Percentiles rank a stretch among this genome's conserved stretches.
phyloP scores from a whole-genome alignment of 192 early-diverging fungal genomes.

The Paraglomus brasilianum region DNA sequence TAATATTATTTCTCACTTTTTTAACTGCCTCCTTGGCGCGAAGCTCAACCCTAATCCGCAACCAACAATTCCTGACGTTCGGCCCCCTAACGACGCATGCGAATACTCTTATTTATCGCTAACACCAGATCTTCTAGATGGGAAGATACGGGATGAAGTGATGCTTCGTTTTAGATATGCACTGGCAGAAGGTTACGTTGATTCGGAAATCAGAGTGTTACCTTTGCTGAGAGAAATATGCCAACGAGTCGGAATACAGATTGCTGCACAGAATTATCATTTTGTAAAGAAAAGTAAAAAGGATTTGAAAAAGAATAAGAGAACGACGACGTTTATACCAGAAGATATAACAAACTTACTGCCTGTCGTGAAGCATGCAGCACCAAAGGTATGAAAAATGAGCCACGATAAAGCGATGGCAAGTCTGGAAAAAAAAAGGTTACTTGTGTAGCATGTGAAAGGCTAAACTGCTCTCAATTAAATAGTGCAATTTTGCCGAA shows the following conservation, averaged over 20 bases:
- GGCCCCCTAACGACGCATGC: conserved; percentile 20
- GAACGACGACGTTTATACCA: conserved; percentile 55
- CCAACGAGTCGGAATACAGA: conserved; percentile 82
- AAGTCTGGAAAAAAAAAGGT: background rate
- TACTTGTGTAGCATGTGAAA: background rate
- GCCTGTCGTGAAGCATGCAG: conserved; percentile 73
- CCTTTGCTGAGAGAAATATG: conserved; percentile 83
- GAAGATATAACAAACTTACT: conserved; percentile 70
- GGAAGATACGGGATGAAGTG: conserved; percentile 63
- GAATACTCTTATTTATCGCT: conserved; percentile 51
- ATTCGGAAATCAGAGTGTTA: conserved; percentile 49
- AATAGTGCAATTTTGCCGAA: conserved; percentile 75
- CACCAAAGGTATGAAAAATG: conserved; percentile 40
- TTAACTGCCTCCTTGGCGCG: conserved; percentile 77
- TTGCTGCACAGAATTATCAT: conserved; percentile 76
- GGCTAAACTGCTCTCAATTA: background rate
- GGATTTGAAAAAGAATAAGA: conserved; percentile 47
- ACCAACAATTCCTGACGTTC: conserved; percentile 44
- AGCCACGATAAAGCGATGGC: no score
- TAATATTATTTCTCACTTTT: conserved; percentile 73
- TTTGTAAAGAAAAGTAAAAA: conserved; percentile 52
- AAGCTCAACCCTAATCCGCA: conserved; percentile 57
- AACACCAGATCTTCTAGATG: conserved; percentile 61
- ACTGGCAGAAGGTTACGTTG: conserved; percentile 56
- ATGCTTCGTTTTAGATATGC: conserved; percentile 72